A percentile compares a stretch with the other conserved stretches of the same genome.
These are phyloP conservation scores for Globisporangium alternatum DNA, from an alignment of 352 stramenopile species.

Conservation along the genomic window DNA sequence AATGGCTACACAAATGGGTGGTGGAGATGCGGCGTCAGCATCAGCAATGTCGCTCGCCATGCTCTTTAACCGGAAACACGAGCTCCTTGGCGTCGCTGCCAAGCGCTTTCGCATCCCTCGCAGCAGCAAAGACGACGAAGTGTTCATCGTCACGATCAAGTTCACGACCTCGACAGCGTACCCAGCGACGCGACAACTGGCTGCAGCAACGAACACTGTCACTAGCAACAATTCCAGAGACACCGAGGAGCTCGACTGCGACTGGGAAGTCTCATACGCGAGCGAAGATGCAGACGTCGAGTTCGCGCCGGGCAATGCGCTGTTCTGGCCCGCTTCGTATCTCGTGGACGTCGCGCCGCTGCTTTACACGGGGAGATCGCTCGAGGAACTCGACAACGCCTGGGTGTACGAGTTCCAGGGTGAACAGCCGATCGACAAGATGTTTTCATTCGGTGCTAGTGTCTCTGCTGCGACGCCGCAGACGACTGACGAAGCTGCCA, in stretches of 20 bases:
- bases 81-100: slow-evolving; percentile 45
- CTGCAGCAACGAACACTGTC: neutral
- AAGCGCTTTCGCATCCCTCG: slow-evolving; percentile 43
- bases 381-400: slow-evolving; percentile 40
- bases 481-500: neutral
- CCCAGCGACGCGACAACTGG: slow-evolving; percentile 34
- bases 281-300: slow-evolving; percentile 24
- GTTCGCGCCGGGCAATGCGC: slow-evolving; percentile 23
- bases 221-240: slow-evolving; percentile 15
- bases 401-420: slow-evolving; percentile 64
- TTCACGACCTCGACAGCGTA: slow-evolving; percentile 24
- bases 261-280: slow-evolving; percentile 44
- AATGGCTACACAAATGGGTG: slow-evolving; percentile 7
- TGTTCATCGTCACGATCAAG: slow-evolving; percentile 40
- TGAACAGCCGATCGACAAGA: slow-evolving; percentile 28
- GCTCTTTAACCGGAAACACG: slow-evolving; percentile 34
- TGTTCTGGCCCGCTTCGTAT: slow-evolving; percentile 52
- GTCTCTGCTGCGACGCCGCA: neutral
- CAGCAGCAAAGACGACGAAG: slow-evolving; percentile 52
- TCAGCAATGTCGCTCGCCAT: slow-evolving; percentile 21
- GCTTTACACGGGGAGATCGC: slow-evolving; percentile 39
- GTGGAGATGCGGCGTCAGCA: neutral
- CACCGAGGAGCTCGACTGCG: slow-evolving; percentile 13
- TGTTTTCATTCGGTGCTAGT: slow-evolving; percentile 39
- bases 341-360: slow-evolving; percentile 31